Base-by-base conservation (phyloP, 257 asterid species). In the Handroanthus guayacan region DNA sequence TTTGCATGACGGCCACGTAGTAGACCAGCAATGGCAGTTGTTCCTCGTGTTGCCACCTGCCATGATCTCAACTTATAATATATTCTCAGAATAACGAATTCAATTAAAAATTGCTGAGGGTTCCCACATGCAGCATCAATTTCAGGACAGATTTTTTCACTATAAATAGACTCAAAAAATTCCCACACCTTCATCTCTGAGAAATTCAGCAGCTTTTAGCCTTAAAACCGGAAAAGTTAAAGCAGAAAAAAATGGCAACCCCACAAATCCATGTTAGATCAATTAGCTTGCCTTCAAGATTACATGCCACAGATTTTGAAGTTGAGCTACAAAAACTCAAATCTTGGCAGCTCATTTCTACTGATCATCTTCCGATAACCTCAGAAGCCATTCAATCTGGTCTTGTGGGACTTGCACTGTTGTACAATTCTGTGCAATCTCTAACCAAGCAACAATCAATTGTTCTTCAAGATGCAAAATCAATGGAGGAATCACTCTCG, bases 221-320 rank as follows among this genome's bases (percentile, higher is more conserved):
- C 68, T 70, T 20, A n/a, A 13, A 62, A 80, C 58, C 34, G 20
- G 38, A 55, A 66, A 47, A 37, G 16, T 0, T 2, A 17, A 4
- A 20, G 6, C 45, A 41, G 6, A 8, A 41, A 41, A 41, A 41
- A 25, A 25, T 86, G 89, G 86, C 87, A 16, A 9, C 67, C 37
- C 0, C 72, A 17, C 85, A 80, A 75, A 71, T 36, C 10, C 78
- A 67, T 45, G 13, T 70, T 10, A 75, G 90, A 50, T 86, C 90
- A 39, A 76, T 83, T 17, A 83, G 90, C 16, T 62, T 86, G 62
- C 90, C 87, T 69, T 61, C 90, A 62, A 84, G 84, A 66, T 55
- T 77, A 43, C 69, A 65, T 31, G 76, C 85, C 20, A 20, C 62
- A 38, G 74, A 69, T 9, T 39, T 79, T 38, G 79, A 83, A 39